A percentile compares a stretch with the other conserved stretches of the same genome.
Conservation (phyloP, 2,329 filamentous ascomycete species). For the Whalleya microplaca region DNA sequence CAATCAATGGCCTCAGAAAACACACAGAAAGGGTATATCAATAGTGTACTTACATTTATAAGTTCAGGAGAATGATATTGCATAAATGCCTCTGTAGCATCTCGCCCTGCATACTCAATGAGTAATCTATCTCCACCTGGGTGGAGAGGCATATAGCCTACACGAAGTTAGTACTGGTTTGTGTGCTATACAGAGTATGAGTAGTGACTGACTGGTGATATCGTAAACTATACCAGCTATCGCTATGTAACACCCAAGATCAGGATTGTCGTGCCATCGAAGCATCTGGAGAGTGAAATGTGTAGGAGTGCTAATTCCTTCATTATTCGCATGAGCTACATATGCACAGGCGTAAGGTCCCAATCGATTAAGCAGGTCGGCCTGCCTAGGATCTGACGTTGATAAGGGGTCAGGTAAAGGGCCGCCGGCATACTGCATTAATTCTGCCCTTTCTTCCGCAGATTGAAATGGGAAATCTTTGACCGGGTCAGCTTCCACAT, state of each 20-base stretch:
- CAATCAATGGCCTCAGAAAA: no score
- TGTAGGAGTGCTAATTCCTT: background rate
- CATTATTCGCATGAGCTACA: slow-evolving; percentile 1
- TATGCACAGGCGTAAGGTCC: slow-evolving; percentile 12
- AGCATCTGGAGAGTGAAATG: slow-evolving; percentile 17
- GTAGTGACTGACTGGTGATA: slow-evolving; percentile 14
- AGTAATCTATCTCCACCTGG: slow-evolving; percentile 20
- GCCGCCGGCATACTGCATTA: slow-evolving; percentile 1
- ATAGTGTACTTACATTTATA: slow-evolving; percentile 13
- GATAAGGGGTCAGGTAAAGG: background rate
- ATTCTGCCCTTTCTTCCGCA: background rate
- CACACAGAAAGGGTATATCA: no score
- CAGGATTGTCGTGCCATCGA: slow-evolving; percentile 23
- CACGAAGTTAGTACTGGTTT: background rate
- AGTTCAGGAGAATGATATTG: slow-evolving; percentile 10
- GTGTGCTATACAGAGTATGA: background rate
- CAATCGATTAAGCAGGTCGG: slow-evolving; percentile 7
- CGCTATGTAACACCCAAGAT: slow-evolving; percentile 18
- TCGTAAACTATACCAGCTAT: slow-evolving; percentile 19
- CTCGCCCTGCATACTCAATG: slow-evolving; percentile 9
- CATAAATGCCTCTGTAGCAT: slow-evolving; percentile 12
- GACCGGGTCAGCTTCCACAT: slow-evolving; percentile 1
- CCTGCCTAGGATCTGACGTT: no score
- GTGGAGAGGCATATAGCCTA: slow-evolving; percentile 22
- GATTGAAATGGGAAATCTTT: slow-evolving; percentile 5